phyloP scores from a whole-genome alignment of 1,139 yeast species.

The Scheffersomyces titani region DNA sequence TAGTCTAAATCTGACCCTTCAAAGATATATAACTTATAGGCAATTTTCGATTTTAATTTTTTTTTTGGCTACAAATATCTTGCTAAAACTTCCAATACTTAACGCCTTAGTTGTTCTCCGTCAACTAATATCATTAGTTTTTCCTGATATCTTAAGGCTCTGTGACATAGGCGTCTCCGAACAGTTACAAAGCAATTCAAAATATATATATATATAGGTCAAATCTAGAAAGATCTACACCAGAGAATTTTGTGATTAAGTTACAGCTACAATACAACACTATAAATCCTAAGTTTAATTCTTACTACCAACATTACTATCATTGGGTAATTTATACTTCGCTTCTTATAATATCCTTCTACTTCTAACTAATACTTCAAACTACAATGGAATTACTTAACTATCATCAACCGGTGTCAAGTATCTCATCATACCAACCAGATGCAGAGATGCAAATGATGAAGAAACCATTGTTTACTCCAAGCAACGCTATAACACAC shows the following conservation, averaged over 20 bases:
- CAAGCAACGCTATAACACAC: neutral
- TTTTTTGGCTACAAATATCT: conserved; percentile 6
- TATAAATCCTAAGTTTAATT: neutral
- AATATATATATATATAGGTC: neutral
- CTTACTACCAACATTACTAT: neutral
- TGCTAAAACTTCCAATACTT: conserved; percentile 11
- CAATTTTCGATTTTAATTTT: conserved; percentile 3
- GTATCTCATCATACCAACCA: conserved; percentile 4
- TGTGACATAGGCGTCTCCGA: neutral
- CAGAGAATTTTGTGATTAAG: neutral
- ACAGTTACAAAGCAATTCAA: neutral
- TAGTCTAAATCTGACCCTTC: neutral
- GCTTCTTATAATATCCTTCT: neutral
- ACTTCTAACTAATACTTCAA: neutral
- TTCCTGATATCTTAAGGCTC: neutral
- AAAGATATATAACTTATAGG: neutral
- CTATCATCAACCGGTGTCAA: conserved; percentile 3
- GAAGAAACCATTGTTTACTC: neutral
- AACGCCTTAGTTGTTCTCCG: conserved; percentile 7
- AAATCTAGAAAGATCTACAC: neutral
- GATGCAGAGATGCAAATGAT: conserved; percentile 8
- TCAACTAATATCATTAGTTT: neutral
- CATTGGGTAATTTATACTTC: no score
- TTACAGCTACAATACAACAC: neutral
- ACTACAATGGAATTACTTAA: conserved; percentile 11